Base-by-base conservation (phyloP, 441 rosid species). In the Bruguiera hainesii region DNA sequence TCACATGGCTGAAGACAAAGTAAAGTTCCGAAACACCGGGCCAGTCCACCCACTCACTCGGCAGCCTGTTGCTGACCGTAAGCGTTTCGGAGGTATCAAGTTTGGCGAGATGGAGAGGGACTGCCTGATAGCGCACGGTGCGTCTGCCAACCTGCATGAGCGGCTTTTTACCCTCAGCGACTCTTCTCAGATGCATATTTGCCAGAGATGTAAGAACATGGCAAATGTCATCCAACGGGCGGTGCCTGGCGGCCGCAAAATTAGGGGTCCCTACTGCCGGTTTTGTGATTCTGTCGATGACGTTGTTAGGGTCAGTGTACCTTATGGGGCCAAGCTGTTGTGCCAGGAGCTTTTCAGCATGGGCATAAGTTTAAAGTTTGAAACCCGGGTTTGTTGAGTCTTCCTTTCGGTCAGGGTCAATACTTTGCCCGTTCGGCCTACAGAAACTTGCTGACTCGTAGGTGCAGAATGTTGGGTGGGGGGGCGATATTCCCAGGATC, bases 101-200 rank as follows among this genome's bases (percentile, higher is more conserved):
- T 92, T 95, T 15, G 97, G 98, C 18, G 97, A 92, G 74, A 92
- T 95, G 97, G 97, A 92, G 75, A 82, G 91, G 2, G 98, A 92
- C 74, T 92, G 95, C 71, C 90, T 95, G 2, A 87, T 90, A 53
- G 99, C 96, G 5, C 97, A 92, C 4, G 91, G 93, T 7, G 98
- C 96, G 18, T 76, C 93, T 0, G 97, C 89, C 7, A 95, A 90
- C 69, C 70, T 95, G 67, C 86, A 89, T 23, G 98, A 90, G 76
- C 89, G 97, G 20, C 93, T 90, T 56, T 87, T 89, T 68, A 92
- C 92, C 0, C 84, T 87, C 0, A 92, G 96, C 5, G 96, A 92
- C 66, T 92, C 83, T 19, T 87, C 96, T 5, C 82, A 87, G 72
- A 83, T 90, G 89, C 90, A 89, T 28, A 73, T 90, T 19, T 95